Percentiles rank a stretch among this genome's conserved stretches.
Conservation (phyloP, 495 filamentous ascomycete genomes). For the Aspergillus baeticus region DNA sequence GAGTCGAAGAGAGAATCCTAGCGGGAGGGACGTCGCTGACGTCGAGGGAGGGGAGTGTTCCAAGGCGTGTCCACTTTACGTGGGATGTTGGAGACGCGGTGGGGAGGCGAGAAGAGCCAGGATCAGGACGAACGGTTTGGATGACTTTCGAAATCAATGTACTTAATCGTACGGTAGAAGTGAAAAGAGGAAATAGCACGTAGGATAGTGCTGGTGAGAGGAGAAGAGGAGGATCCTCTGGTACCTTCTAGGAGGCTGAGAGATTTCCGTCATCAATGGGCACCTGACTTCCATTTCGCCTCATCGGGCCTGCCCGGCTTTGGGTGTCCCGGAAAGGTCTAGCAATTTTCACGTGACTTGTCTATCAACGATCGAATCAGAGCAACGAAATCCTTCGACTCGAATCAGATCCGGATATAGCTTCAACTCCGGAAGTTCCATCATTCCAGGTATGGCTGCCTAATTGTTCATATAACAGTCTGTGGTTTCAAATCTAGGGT, state of each 20-base stretch:
- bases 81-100: constrained; percentile 17
- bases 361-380: not conserved
- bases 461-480: not conserved
- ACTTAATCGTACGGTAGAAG: not conserved
- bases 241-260: constrained; percentile 11
- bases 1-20: not conserved
- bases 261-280: constrained; percentile 25
- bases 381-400: too few species aligned
- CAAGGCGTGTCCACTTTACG: constrained; percentile 20
- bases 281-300: constrained; percentile 16
- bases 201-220: constrained; percentile 16
- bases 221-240: constrained; percentile 7
- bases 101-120: constrained; percentile 16
- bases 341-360: not conserved
- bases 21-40: not conserved
- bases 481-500: not conserved
- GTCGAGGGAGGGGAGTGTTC: constrained; percentile 1
- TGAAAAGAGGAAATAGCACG: constrained; percentile 14
- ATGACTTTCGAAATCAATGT: constrained; percentile 2
- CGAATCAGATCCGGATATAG: too few species aligned
- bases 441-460: not conserved
- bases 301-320: constrained; percentile 5
- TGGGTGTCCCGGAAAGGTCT: not conserved
- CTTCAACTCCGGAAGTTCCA: too few species aligned
- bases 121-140: constrained; percentile 1